phyloP scores from a whole-genome alignment of 164 flowering plant species.

The Vitis labrusca region DNA sequence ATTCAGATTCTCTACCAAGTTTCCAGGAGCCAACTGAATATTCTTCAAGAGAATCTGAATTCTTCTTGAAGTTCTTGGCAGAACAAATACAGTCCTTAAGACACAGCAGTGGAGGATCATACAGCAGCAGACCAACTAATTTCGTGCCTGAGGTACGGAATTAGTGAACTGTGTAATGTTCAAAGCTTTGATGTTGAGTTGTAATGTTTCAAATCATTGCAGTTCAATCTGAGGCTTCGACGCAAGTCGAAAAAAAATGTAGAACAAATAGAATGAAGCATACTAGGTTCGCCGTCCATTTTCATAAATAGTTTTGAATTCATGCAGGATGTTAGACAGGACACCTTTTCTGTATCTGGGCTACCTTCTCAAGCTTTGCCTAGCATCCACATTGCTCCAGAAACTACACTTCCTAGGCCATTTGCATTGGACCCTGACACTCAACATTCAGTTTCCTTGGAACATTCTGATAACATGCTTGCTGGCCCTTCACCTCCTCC shows the following conservation, averaged over 20 bases:
- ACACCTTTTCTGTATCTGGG: constrained; percentile 40
- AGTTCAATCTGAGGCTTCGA: neutral
- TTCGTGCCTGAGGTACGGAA: constrained; percentile 58
- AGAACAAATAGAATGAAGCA: no score
- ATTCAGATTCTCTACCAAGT: constrained; percentile 50
- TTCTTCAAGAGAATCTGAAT: constrained; percentile 46
- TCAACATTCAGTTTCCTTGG: constrained; percentile 56
- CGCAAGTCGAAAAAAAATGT: no score
- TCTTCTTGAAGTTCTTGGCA: constrained; percentile 40
- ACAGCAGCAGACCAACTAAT: constrained; percentile 44
- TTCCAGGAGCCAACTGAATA: constrained; percentile 25
- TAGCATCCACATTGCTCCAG: no score
- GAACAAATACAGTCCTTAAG: constrained; percentile 52
- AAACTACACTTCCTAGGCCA: constrained; percentile 39
- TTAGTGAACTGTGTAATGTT: neutral
- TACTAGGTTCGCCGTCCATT: no score
- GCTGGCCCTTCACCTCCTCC: constrained; percentile 46
- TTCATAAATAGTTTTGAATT: neutral
- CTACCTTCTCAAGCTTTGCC: constrained; percentile 16
- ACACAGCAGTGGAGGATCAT: constrained; percentile 38
- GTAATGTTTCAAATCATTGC: no score
- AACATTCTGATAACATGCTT: constrained; percentile 48
- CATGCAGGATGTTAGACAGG: constrained; percentile 46
- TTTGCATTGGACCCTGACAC: constrained; percentile 49
- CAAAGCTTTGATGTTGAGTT: no score